phyloP scores from a whole-genome alignment of 2,329 filamentous ascomycete species.

The Fusarium neocosmosporiellum region DNA sequence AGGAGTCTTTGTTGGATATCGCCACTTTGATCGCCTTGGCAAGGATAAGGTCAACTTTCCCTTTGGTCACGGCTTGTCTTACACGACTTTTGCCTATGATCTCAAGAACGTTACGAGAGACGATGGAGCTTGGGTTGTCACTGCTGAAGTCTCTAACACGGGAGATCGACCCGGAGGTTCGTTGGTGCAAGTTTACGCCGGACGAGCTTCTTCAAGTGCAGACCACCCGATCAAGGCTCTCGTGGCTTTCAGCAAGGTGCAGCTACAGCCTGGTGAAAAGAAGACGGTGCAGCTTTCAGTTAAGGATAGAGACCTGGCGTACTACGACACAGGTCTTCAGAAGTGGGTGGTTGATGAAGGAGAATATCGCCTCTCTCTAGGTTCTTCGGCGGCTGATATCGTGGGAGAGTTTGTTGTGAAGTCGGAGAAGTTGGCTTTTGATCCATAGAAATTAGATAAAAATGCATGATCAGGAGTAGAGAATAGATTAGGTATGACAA shows the following conservation, averaged over 20 bases:
- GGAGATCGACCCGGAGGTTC: constrained; percentile 60
- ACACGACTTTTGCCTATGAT: constrained; percentile 70
- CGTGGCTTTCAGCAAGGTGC: constrained; percentile 46
- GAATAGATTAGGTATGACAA: background rate
- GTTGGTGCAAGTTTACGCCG: constrained; percentile 66
- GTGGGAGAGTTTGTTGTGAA: background rate
- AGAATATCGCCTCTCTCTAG: constrained; percentile 42
- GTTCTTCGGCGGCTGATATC: constrained; percentile 40
- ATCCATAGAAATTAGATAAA: background rate
- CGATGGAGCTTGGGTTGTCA: constrained; percentile 66
- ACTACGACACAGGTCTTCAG: constrained; percentile 38
- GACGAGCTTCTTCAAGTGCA: constrained; percentile 3
- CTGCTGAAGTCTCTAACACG: constrained; percentile 66
- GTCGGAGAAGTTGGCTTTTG: background rate
- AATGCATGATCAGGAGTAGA: background rate
- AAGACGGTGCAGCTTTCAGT: constrained; percentile 27
- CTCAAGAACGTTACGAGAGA: constrained; percentile 51
- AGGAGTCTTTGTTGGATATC: constrained; percentile 75
- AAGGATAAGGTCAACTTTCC: constrained; percentile 68
- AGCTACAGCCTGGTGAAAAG: constrained; percentile 35
- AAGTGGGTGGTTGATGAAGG: constrained; percentile 45
- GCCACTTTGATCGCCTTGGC: constrained; percentile 70
- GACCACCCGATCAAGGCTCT: constrained; percentile 46
- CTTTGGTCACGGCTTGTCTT: constrained; percentile 75
- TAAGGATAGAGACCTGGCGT: constrained; percentile 40